Evolutionary conservation across 2,329 filamentous ascomycete genomes (phyloP), one percentile per base, ranked within the genome.

Genomic region (Metarhizium sp.): DNA sequence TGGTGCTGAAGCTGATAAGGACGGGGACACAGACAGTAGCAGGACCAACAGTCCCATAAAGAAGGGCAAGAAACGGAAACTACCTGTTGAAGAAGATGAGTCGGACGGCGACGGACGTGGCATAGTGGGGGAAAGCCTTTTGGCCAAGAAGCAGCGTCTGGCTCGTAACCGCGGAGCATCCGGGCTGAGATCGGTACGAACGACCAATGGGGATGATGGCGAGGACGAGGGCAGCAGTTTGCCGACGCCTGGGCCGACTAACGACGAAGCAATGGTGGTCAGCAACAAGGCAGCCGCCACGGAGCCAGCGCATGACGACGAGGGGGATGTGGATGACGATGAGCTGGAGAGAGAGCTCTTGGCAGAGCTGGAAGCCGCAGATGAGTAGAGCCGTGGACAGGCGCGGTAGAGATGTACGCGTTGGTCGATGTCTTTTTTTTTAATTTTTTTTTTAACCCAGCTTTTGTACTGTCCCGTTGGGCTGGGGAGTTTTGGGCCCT

Each of bases 321-420:
- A 67, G 7, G 67, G 68, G n/a, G 75, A 75, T 46, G 69, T 74
- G 52, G 75, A 77, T 48, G 78, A 80, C 10, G 78, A 79, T 54
- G 82, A 85, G 61, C 68, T 86, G 51, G 85, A 85, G 67, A 79
- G 81, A 42, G 83, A 85, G 62, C 74, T 87, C 65, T 71, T 84
- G 63, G 82, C 81, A 1, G 83, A 81, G 59, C 71, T 85, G 59
- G 80, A 83, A 61, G 67, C 68, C 16, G 66, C 65, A 20, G 65
- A 62, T 38, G 66, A 63, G 30, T 66, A 55, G 14, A 4, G 32
- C 8, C 6, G 11, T 34, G 38, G 20, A 16, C 6, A 34, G 2
- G 32, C 32, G 32, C 6, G 7, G 10, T 34, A 7, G 25, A 25
- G 25, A 34, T 34, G 32, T 7, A 34, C 32, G 1, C 10, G 32